Percentiles rank a stretch among this genome's conserved stretches.
Conservation (phyloP, 129 eudicot genomes). For the Helianthus annuus region HanXRQr2.0-SUNRISE NC_035449.2:15416797-15417296, state of each 20-base stretch:
- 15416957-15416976: conserved; percentile 51
- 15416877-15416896: conserved; percentile 66
- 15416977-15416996: conserved; percentile 47
- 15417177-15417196: too few species aligned
- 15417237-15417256: too few species aligned
- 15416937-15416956: conserved; percentile 46
- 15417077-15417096: conserved; percentile 62
- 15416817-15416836: conserved; percentile 91
- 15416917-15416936: conserved; percentile 3
- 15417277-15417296: too few species aligned
- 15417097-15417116: not conserved
- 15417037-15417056: conserved; percentile 49
- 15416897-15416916: conserved; percentile 22
- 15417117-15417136: too few species aligned
- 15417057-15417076: conserved; percentile 76
- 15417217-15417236: too few species aligned
- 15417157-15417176: too few species aligned
- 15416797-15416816: conserved; percentile 93
- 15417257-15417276: too few species aligned
- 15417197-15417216: too few species aligned
- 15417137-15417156: too few species aligned
- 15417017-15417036: conserved; percentile 57
- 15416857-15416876: conserved; percentile 68
- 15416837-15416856: conserved; percentile 99
- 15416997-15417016: conserved; percentile 81